phyloP scores from a whole-genome alignment of 2,329 filamentous ascomycete genomes.

The Cordyceps militaris region DNA sequence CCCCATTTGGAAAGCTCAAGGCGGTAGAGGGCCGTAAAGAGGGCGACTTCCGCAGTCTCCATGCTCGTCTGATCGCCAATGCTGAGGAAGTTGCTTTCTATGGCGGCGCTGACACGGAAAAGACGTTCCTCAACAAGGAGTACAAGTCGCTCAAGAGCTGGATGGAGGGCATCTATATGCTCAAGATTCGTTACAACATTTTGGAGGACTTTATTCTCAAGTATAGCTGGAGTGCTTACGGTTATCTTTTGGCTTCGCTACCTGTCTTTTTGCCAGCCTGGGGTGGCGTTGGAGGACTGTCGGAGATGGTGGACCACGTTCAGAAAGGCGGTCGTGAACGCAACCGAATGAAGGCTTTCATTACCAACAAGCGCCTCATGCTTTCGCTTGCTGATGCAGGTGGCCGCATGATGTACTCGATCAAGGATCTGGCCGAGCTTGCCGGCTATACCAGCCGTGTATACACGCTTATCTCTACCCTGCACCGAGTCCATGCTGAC shows the following conservation, averaged over 20 bases:
- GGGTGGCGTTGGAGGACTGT: conserved; percentile 72
- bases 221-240: conserved; percentile 97
- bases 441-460: conserved; percentile 94
- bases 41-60: conserved; percentile 86
- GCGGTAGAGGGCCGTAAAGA: conserved; percentile 92
- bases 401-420: conserved; percentile 98
- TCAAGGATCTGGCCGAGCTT: conserved; percentile 94
- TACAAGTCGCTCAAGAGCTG: conserved; percentile 89
- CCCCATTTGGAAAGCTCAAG: conserved; percentile 94
- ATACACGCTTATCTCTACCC: conserved; percentile 88
- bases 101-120: conserved; percentile 90
- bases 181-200: conserved; percentile 98
- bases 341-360: conserved; percentile 94
- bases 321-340: conserved; percentile 59
- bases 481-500: conserved; percentile 87
- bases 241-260: conserved; percentile 86
- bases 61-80: conserved; percentile 89
- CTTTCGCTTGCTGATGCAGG: conserved; percentile 93
- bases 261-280: conserved; percentile 92
- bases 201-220: conserved; percentile 97
- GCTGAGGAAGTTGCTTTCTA: conserved; percentile 98
- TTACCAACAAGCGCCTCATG: conserved; percentile 98
- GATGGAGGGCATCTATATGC: conserved; percentile 98
- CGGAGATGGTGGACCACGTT: conserved; percentile 52
- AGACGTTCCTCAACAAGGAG: conserved; percentile 81